A percentile compares a stretch with the other conserved stretches of the same genome.
Conservation (phyloP, 208 protist species). For the Acanthamoeba healyi region DNA sequence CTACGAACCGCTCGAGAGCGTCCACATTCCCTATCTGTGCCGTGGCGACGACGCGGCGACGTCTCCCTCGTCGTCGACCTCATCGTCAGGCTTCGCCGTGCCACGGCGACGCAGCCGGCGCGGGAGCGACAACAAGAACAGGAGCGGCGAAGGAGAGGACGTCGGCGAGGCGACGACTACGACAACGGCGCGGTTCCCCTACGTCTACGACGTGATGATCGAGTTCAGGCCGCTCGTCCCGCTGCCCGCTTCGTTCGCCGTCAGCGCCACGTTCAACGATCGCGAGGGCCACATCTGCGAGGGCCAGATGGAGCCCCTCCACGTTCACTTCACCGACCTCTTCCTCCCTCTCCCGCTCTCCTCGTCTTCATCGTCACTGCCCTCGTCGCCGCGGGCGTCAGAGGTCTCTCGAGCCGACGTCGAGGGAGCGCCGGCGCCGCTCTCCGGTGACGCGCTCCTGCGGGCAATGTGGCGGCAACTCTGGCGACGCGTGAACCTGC, state of each 20-base stretch:
- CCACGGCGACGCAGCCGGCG: background rate
- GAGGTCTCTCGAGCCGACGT: background rate
- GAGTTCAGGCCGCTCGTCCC: conserved; percentile 6
- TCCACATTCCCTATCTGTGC: conserved; percentile 62
- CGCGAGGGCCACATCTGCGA: conserved; percentile 64
- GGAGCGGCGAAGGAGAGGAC: background rate
- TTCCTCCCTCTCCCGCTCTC: conserved; percentile 49
- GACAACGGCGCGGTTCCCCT: conserved; percentile 1
- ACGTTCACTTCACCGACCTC: conserved; percentile 51
- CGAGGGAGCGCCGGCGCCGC: too few species aligned
- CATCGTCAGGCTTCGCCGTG: background rate
- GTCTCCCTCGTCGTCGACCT: background rate
- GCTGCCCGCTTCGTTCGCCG: conserved; percentile 37
- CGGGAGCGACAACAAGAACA: background rate
- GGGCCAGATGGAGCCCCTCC: conserved; percentile 28
- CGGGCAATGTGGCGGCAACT: conserved; percentile 11
- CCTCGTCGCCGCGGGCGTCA: background rate
- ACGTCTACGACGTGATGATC: conserved; percentile 36
- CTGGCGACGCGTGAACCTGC: background rate
- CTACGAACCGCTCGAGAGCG: conserved; percentile 42
- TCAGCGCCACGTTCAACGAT: conserved; percentile 63
- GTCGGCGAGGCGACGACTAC: background rate
- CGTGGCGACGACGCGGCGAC: background rate
- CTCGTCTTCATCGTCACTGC: background rate
- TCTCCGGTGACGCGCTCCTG: background rate